These are phyloP conservation scores for Claviceps fusiformis DNA, from an alignment of 2,329 filamentous ascomycete genomes.

Conservation along the genomic window DNA sequence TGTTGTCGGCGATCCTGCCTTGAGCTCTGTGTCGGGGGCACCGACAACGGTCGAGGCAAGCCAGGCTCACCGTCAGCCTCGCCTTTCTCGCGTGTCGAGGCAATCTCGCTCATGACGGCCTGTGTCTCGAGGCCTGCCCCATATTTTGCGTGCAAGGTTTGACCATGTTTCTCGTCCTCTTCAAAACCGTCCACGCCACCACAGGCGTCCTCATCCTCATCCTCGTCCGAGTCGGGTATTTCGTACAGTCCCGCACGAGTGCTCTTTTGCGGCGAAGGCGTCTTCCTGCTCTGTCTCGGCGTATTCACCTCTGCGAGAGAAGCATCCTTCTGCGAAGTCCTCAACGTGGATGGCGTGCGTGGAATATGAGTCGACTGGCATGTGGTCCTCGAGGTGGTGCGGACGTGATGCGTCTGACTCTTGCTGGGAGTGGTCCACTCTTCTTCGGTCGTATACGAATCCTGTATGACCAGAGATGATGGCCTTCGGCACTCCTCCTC, in stretches of 20 bases:
- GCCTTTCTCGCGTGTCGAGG: conserved; percentile 12
- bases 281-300: conserved; percentile 6
- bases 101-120: conserved; percentile 19
- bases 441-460: conserved; percentile 29
- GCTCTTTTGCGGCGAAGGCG: conserved; percentile 5
- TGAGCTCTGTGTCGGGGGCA: background rate
- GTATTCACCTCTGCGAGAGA: conserved; percentile 12
- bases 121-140: conserved; percentile 21
- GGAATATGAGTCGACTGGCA: background rate
- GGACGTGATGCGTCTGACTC: conserved; percentile 8
- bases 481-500: conserved; percentile 8
- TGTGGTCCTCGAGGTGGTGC: background rate
- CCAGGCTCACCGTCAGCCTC: background rate
- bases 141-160: conserved; percentile 9
- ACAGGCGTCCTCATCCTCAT: conserved; percentile 7
- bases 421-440: conserved; percentile 17
- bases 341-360: background rate
- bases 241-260: conserved; percentile 13
- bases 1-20: background rate
- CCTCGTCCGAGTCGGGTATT: conserved; percentile 34
- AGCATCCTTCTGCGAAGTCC: background rate
- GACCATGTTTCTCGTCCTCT: background rate
- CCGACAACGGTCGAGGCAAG: background rate
- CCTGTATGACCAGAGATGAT: conserved; percentile 27
- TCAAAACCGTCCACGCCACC: background rate